phyloP scores from a whole-genome alignment of 2,329 filamentous ascomycete genomes.

The Aurifilum marmelostoma region DNA sequence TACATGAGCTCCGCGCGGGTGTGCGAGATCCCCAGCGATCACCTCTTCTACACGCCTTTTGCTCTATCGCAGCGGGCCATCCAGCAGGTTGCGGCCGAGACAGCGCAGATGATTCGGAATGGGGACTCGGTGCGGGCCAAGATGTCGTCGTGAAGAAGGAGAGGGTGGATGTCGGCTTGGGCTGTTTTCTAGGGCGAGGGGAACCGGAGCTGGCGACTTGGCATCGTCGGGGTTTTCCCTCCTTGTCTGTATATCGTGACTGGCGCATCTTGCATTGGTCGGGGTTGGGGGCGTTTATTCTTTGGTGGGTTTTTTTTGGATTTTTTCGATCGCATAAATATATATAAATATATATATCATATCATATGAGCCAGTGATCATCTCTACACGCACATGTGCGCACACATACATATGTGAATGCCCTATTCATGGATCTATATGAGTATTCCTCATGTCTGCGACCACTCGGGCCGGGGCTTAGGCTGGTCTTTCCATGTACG shows the following conservation, averaged over 20 bases:
- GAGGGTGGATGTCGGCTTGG: not conserved
- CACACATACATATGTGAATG: not conserved
- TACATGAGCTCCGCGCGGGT: constrained; percentile 29
- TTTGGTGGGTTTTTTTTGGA: not conserved
- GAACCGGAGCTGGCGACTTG: not conserved
- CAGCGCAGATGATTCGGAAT: constrained; percentile 24
- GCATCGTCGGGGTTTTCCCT: not conserved
- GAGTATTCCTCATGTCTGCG: not conserved
- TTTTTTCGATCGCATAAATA: not conserved
- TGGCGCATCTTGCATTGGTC: constrained; percentile 4
- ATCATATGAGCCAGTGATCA: too few relatives aligned
- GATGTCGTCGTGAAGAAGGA: not conserved
- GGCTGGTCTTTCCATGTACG: not conserved
- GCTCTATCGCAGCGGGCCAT: constrained; percentile 46
- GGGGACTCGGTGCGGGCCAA: constrained; percentile 27
- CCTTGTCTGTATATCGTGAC: not conserved
- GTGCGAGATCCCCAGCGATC: constrained; percentile 50
- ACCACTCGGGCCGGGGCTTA: not conserved
- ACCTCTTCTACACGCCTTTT: constrained; percentile 58
- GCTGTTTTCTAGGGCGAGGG: not conserved
- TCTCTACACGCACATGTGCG: not conserved
- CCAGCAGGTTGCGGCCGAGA: constrained; percentile 25
- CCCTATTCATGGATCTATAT: not conserved
- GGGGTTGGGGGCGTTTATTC: not conserved
- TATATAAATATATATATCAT: not conserved